Percentiles rank a stretch among this genome's conserved stretches.
Conservation (phyloP, 1,284 basidiomycete genomes). For the Malassezia pachydermatis region DNA sequence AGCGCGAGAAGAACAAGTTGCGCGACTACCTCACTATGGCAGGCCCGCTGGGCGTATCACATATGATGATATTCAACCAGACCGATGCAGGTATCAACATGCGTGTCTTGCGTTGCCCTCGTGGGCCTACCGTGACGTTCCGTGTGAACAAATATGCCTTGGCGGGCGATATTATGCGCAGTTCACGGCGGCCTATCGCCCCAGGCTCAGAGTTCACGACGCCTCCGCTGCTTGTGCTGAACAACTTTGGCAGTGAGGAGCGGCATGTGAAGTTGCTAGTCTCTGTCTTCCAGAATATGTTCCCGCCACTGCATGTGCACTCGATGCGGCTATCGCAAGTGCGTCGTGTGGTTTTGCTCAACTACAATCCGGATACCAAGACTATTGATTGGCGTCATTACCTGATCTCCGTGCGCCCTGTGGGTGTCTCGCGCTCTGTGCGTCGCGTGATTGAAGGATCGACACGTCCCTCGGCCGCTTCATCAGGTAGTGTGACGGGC, state of each 20-base stretch:
- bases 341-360: constrained; percentile 77
- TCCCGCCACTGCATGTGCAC: constrained; percentile 71
- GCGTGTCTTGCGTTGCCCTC: constrained; percentile 75
- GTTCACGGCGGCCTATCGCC: constrained; percentile 61
- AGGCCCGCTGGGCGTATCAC: constrained; percentile 80
- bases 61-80: constrained; percentile 69
- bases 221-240: constrained; percentile 62
- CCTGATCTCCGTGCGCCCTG: constrained; percentile 85
- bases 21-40: constrained; percentile 91
- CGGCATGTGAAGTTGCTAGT: constrained; percentile 57
- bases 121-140: constrained; percentile 89
- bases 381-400: constrained; percentile 91
- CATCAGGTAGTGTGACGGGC: constrained; percentile 14
- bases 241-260: constrained; percentile 63
- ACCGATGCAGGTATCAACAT: constrained; percentile 60
- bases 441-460: constrained; percentile 71
- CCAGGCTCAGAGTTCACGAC: constrained; percentile 69
- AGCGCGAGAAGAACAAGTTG: constrained; percentile 80
- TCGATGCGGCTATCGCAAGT: constrained; percentile 42
- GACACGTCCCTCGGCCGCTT: constrained; percentile 33
- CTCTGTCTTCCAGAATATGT: constrained; percentile 79
- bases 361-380: constrained; percentile 74
- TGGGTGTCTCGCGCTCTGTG: constrained; percentile 86
- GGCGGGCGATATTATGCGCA: constrained; percentile 66
- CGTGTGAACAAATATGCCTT: constrained; percentile 83